Conservation (phyloP, 139 green algal genomes). For the Monoraphidium neglectum region DNA sequence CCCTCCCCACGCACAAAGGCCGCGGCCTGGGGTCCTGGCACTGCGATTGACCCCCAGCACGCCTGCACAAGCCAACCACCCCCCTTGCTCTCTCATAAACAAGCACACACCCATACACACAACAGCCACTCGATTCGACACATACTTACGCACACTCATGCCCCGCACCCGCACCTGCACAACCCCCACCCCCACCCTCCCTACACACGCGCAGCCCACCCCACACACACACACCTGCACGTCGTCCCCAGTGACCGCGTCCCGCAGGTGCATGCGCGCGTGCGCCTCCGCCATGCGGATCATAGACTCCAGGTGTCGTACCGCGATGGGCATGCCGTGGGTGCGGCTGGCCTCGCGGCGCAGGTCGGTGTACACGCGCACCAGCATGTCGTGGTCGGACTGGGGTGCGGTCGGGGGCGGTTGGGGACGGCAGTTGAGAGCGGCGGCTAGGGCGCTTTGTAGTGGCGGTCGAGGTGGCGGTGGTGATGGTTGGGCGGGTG, state of each 20-base stretch:
- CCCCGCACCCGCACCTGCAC: neutral
- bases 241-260: conserved; percentile 86
- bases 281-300: conserved; percentile 97
- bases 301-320: conserved; percentile 96
- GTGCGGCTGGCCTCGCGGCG: conserved; percentile 50
- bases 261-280: conserved; percentile 94
- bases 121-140: too few relatives aligned
- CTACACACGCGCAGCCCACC: neutral
- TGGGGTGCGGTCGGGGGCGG: neutral
- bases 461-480: too few relatives aligned
- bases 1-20: too few relatives aligned
- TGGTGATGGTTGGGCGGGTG: neutral
- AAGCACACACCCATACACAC: too few relatives aligned
- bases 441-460: too few relatives aligned
- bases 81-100: too few relatives aligned
- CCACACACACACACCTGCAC: conserved; percentile 64
- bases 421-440: neutral
- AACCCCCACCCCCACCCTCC: neutral
- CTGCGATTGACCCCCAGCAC: too few relatives aligned
- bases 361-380: conserved; percentile 53
- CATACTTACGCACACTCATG: too few relatives aligned
- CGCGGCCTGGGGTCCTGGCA: too few relatives aligned
- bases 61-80: too few relatives aligned
- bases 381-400: neutral
- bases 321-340: conserved; percentile 96